These are phyloP conservation scores for Saprolegnia diclina DNA, from an alignment of 352 stramenopile genomes.

Conservation along the genomic window DNA sequence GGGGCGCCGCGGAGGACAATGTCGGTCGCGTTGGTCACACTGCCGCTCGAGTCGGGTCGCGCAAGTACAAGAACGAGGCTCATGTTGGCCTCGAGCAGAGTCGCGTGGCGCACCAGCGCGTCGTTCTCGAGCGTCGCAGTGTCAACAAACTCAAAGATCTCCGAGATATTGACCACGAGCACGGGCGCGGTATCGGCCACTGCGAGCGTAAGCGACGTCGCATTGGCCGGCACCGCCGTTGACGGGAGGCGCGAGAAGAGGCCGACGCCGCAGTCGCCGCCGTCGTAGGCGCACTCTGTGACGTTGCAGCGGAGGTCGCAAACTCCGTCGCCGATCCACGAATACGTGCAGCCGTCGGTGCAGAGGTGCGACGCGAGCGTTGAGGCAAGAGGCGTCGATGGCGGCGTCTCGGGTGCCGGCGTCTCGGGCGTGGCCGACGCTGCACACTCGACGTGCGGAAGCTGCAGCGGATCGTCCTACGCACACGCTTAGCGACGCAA, in stretches of 20 bases:
- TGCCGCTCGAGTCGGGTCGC: constrained; percentile 36
- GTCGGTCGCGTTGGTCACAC: neutral
- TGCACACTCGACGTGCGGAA: constrained; percentile 7
- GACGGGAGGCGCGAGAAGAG: constrained; percentile 42
- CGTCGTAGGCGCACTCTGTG: constrained; percentile 76
- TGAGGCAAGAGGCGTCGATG: neutral
- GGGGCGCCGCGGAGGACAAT: neutral
- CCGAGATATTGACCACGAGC: constrained; percentile 59
- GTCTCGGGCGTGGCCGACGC: neutral
- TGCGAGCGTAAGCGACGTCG: constrained; percentile 47
- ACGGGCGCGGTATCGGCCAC: constrained; percentile 58
- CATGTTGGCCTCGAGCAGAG: constrained; percentile 69
- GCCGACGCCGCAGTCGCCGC: constrained; percentile 59
- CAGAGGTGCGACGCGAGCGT: constrained; percentile 42
- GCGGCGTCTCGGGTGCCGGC: neutral
- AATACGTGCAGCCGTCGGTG: constrained; percentile 60
- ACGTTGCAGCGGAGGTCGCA: constrained; percentile 80
- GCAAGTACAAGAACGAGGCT: constrained; percentile 75
- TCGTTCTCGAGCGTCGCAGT: constrained; percentile 61
- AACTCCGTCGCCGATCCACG: constrained; percentile 72
- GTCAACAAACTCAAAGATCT: constrained; percentile 49
- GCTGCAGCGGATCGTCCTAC: constrained; percentile 16
- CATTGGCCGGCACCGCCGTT: constrained; percentile 40
- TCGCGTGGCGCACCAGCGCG: constrained; percentile 58
- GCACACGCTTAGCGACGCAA: neutral